Evolutionary conservation across 257 asterid genomes (phyloP).

Genomic region (Coffea canephora): DNA sequence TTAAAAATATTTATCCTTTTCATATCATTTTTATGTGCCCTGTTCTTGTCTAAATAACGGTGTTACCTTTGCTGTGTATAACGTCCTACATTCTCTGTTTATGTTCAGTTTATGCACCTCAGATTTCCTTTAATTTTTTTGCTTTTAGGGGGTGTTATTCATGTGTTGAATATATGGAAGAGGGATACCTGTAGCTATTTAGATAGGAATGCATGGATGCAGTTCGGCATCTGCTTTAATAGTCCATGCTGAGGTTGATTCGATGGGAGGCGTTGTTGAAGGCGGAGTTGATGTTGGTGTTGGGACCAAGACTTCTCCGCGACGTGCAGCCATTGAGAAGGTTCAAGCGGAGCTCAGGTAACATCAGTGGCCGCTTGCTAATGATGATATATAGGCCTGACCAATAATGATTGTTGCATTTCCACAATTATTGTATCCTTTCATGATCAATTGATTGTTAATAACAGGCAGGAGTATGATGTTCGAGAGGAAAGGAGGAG

Average conservation of each 20-base stretch:
- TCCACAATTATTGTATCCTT: constrained; percentile 11
- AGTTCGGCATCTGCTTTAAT: constrained; percentile 55
- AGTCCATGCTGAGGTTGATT: constrained; percentile 90
- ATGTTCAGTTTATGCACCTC: constrained; percentile 6
- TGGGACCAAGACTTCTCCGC: constrained; percentile 64
- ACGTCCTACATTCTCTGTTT: constrained; percentile 15
- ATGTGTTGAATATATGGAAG: constrained; percentile 41
- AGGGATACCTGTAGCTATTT: constrained; percentile 36
- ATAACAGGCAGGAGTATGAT: constrained; percentile 75
- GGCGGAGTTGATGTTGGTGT: constrained; percentile 73
- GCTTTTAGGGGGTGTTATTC: constrained; percentile 33
- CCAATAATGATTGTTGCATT: background rate
- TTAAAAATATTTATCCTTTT: background rate
- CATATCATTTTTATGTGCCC: background rate
- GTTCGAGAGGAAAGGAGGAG: constrained; percentile 70
- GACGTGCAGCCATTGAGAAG: constrained; percentile 57
- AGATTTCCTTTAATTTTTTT: constrained; percentile 6
- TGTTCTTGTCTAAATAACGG: background rate
- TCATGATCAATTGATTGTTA: constrained; percentile 19
- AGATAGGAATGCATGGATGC: constrained; percentile 74
- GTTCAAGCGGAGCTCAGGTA: constrained; percentile 89
- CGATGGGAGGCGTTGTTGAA: constrained; percentile 92
- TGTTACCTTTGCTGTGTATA: background rate
- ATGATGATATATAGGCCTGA: constrained; percentile 14
- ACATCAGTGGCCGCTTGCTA: constrained; percentile 26